Conservation (phyloP, 441 rosid species). For the Aquilaria agallochum region DNA sequence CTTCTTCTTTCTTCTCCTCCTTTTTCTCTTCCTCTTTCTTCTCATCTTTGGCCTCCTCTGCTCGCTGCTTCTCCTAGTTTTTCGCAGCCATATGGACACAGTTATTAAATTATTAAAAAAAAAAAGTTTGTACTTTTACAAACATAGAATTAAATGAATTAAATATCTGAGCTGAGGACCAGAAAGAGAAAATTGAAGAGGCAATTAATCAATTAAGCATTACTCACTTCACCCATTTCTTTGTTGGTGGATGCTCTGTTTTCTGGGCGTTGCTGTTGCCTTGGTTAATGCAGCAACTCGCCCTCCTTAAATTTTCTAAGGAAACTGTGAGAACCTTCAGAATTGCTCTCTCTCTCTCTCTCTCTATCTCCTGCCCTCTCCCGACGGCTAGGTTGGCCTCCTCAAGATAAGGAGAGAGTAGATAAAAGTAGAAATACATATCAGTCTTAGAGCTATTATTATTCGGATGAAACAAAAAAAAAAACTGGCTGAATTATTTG, state of each 20-base stretch:
- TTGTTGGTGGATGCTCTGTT: conserved; percentile 6
- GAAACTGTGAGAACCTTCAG: conserved; percentile 3
- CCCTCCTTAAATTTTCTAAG: background rate
- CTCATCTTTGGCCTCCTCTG: conserved; percentile 18
- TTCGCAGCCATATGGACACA: background rate
- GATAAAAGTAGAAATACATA: no score
- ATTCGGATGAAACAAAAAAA: no score
- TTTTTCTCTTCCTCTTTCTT: conserved; percentile 20
- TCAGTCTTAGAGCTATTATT: no score
- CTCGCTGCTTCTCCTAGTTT: conserved; percentile 25
- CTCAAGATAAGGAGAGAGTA: no score
- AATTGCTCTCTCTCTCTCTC: conserved; percentile 14
- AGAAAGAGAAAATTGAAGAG: background rate
- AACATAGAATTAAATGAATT: background rate
- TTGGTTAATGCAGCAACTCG: background rate
- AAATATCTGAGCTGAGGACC: background rate
- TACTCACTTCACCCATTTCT: conserved; percentile 46
- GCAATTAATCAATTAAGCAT: background rate
- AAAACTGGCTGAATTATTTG: no score
- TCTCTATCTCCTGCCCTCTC: background rate
- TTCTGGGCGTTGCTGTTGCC: background rate
- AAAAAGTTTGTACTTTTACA: background rate
- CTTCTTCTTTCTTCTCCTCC: conserved; percentile 29
- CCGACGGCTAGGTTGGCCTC: background rate
- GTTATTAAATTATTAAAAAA: background rate